A percentile compares a stretch with the other conserved stretches of the same genome.
Evolutionary conservation across 495 filamentous ascomycete species (phyloP).

Genomic region (Lichina pygmaea): DNA sequence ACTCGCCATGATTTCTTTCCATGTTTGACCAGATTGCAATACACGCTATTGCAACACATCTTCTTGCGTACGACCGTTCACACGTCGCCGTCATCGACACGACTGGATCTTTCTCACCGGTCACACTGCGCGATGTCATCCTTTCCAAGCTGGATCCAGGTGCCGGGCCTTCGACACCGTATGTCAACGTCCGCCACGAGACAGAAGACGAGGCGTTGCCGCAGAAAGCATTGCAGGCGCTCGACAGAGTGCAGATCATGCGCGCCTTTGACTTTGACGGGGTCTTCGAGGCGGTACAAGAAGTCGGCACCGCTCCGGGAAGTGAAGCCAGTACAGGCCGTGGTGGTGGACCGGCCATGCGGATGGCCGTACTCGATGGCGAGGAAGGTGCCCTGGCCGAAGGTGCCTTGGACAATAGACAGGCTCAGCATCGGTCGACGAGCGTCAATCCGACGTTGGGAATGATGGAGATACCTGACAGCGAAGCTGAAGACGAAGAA

Average conservation of each 20-base stretch:
- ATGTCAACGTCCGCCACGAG: neutral
- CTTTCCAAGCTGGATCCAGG: neutral
- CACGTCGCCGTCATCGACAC: slow-evolving; percentile 10
- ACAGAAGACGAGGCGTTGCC: neutral
- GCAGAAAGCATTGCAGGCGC: neutral
- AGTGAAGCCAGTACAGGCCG: neutral
- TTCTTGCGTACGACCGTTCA: slow-evolving; percentile 4
- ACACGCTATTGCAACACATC: slow-evolving; percentile 8
- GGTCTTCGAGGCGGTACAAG: slow-evolving; percentile 8
- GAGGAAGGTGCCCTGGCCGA: neutral
- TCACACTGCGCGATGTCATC: slow-evolving; percentile 3
- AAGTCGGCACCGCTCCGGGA: slow-evolving; percentile 3
- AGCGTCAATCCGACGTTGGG: neutral
- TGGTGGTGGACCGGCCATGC: too few relatives aligned
- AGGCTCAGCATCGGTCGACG: neutral
- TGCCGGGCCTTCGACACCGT: neutral
- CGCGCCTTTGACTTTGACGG: slow-evolving; percentile 10
- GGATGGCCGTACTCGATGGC: neutral
- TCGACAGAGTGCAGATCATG: slow-evolving; percentile 9
- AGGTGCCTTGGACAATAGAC: neutral
- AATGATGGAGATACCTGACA: slow-evolving; percentile 6
- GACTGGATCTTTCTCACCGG: slow-evolving; percentile 4
- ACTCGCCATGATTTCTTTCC: too few relatives aligned
- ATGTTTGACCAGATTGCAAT: slow-evolving; percentile 6
- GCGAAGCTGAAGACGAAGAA: slow-evolving; percentile 12